Base-by-base conservation (phyloP, 2,329 filamentous ascomycete genomes). In the Fusarium piperis region DNA sequence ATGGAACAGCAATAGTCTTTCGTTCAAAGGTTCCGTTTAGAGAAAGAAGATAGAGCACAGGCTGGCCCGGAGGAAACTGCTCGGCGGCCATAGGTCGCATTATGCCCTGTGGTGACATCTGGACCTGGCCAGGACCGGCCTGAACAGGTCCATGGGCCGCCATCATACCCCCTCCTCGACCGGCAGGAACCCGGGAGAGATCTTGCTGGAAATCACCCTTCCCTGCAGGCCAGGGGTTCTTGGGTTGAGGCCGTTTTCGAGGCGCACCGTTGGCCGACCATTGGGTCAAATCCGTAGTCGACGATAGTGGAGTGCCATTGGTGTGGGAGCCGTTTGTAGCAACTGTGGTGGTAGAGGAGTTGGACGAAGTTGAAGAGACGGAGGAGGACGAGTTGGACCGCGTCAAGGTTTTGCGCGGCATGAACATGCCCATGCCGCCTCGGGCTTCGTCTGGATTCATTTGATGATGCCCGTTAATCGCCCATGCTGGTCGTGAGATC, bases 1-100 rank as follows among this genome's bases (percentile, higher is more conserved):
- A 97, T 0, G 96, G 96, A 3, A 99, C 94, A 35, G 89, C 93
- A 75, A 99, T 98, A 46, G 95, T 96, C 83, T 99, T 99, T 77
- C 94, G 92, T 81, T 98, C 96, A 79, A 99, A 99, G 1, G 95
- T 98, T 65, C 94, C 94, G 78, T 99, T 99, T 77, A 98, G 90
- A 1, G 96, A 97, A 7, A 95, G 84, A 6, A 99, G 89, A 68
- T 94, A 94, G 44, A 98, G 88, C 23, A 98, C 91, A 1, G 94
- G 94, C 59, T 93, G 90, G 7, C 89, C 89, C 82, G 87, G 81
- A 85, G 91, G 81, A 67, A 86, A 77, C 67, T 89, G 86, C 67
- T 93, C 91, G 60, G 86, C 83, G 28, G 72, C 62, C 79, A 91
- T 87, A 71, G 93, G 91, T 70, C 95, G 92, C 62, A 92, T 79